Base-by-base conservation (phyloP, 148 eudicot species). In the Pharnaceum exiguum region DNA sequence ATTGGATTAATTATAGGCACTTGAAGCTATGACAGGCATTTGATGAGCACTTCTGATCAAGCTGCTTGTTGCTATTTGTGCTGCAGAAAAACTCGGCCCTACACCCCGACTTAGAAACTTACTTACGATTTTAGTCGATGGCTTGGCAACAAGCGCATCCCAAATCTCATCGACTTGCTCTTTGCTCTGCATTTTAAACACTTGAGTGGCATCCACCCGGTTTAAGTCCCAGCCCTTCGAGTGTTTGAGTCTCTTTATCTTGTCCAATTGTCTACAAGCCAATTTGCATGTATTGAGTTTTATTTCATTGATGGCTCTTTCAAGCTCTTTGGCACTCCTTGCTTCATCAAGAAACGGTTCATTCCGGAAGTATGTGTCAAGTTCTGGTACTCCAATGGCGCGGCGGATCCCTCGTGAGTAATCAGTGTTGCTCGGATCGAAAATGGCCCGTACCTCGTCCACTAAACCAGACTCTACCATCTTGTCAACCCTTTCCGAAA, bases 311-410 rank as follows among this genome's bases (percentile, higher is more conserved):
- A 75, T 64, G 25, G 77, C 90, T 61, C 53, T 51, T 25, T 60
- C 24, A 2, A 87, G 81, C 2, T 70, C 51, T 32, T 35, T 45
- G 2, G 30, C 67, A 3, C 70, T 65, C 37, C 66, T 42, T 19
- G 60, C 66, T 51, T 62, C 46, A 23, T 67, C 60, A 8, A 53
- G 47, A 10, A 5, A 11, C 7, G 51, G 30, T 57, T 74, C 79
- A 3, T 25, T 46, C 40, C 81, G 60, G 33, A 83, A 79, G 66
- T 60, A 87, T 0, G 35, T 26, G 64, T 87, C 88, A 1, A 87
- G 60, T 31, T 87, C 96, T 0, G 88, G 86, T 0, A 87, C 84
- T 0, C 96, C 96, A 3, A 87, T 87, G 1, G 96, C 87, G 22
- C 67, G 71, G 21, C 82, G 71, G 24, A 87, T 82, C n/a, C 96